phyloP scores from a whole-genome alignment of 352 stramenopile genomes.

The Pythium apleroticum region DNA sequence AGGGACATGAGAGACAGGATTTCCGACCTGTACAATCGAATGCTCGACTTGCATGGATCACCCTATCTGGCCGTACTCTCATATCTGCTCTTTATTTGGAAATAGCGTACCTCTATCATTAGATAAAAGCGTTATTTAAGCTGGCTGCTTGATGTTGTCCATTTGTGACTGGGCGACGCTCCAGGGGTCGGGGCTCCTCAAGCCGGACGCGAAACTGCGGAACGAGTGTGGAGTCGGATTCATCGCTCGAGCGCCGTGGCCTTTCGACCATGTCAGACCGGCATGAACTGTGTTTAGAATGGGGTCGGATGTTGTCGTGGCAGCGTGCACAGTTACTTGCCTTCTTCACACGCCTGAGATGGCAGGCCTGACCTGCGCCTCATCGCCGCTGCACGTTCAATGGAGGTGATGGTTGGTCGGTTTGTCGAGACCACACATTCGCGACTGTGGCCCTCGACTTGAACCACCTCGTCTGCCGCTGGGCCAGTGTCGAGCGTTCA shows the following conservation, averaged over 20 bases:
- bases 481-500: no score
- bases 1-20: slow-evolving; percentile 1
- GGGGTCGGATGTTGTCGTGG: no score
- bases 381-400: neutral
- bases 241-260: neutral
- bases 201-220: neutral
- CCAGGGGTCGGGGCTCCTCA: neutral
- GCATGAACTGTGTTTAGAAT: neutral
- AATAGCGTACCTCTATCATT: neutral
- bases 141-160: neutral
- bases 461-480: slow-evolving; percentile 8
- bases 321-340: no score
- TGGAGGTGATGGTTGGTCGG: no score
- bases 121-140: neutral
- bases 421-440: neutral
- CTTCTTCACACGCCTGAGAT: neutral
- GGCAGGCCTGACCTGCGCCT: neutral
- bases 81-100: neutral
- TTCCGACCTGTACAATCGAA: neutral
- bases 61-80: neutral
- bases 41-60: neutral
- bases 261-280: neutral
- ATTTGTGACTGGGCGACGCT: neutral
- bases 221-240: neutral
- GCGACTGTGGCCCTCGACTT: slow-evolving; percentile 14